Base-by-base conservation (phyloP, 345 rosid species). In the Gossypium bickii region DNA sequence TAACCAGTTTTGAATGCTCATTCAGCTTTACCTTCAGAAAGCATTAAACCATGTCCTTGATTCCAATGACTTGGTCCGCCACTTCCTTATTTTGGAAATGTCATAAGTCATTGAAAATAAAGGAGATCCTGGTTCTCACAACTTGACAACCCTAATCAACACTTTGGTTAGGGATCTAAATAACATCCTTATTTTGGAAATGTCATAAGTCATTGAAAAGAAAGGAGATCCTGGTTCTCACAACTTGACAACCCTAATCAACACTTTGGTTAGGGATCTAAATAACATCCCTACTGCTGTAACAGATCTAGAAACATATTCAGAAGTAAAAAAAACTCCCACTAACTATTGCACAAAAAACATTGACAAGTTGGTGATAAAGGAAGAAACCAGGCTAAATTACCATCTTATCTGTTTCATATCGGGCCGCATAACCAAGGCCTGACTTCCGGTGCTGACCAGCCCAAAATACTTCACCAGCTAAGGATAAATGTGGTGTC, bases 391-490 rank as follows among this genome's bases (percentile, higher is more conserved):
- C 41, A 65, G 47, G 61, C 51, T 9, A 20, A 66, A 73, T 61
- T 89, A 94, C 98, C 98, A 93, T 91, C 83, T 95, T 93, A 65
- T 95, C 97, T 5, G 88, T 91, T 79, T 86, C 97, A 73, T 91
- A 93, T 74, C 98, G 87, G 69, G 89, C 98, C 80, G 96, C 99
- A 82, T 93, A 95, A 76, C 99, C 98, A 71, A 93, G 66, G 58
- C 99, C 99, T 2, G 99, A 95, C 86, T 91, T 95, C 20, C 93
- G 85, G 79, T 90, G 99, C 77, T 86, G 96, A 84, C 98, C 99
- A 61, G 96, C 92, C 98, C 97, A 95, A 79, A 95, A 93, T 74
- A 87, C 87, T 85, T 95, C 99, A 76, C 97, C 97, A 65, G 94
- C 98, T 87, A 95, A 77, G 62, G 97, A 88, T 69, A 95, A 61